Base-by-base conservation (phyloP, 441 rosid species). In the Pelargonium myrrhifolium region DNA sequence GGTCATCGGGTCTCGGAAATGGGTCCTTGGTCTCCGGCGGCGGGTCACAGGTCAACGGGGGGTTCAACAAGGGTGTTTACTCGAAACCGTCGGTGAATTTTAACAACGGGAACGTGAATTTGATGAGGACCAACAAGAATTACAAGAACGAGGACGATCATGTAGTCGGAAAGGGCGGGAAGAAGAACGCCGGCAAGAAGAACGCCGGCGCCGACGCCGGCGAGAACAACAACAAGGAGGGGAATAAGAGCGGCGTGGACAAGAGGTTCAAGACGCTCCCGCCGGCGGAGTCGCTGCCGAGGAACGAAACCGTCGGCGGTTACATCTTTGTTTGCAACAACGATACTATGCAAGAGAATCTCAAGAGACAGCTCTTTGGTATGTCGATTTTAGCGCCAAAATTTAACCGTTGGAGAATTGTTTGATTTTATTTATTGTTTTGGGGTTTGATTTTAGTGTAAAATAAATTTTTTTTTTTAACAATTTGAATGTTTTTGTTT, bases 221-320 rank as follows among this genome's bases (percentile, higher is more conserved):
- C 61, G 68, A 70, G 55, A 70, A 68, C 55, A 80, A 24, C 43
- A 72, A 64, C n/a, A n/a, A n/a, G n/a, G n/a, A n/a, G n/a, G n/a
- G n/a, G n/a, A n/a, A n/a, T n/a, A n/a, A 82, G 71, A 75, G 22
- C 64, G 80, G 59, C 22, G 66, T 63, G 59, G 97, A 91, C 37
- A 94, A 94, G 85, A 88, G 99, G 80, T 94, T 91, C 56, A 94
- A 94, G 82, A 94, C 98, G 0, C 96, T 94, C 6, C 98, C 99
- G 24, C 91, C 99, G 0, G 77, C 99, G 0, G 99, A 94, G 70
- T 79, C 99, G 49, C 74, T 94, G 68, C 97, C 97, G 0, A 86
- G 95, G 49, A 83, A 88, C 60, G 99, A 94, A 79, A 88, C 94
- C 8, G 80, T 94, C 2, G 99, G 99, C 10, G 99, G 98, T 0